These are phyloP conservation scores for Scedosporium dehoogii DNA, from an alignment of 2,329 filamentous ascomycete species.

Conservation along the genomic window DNA sequence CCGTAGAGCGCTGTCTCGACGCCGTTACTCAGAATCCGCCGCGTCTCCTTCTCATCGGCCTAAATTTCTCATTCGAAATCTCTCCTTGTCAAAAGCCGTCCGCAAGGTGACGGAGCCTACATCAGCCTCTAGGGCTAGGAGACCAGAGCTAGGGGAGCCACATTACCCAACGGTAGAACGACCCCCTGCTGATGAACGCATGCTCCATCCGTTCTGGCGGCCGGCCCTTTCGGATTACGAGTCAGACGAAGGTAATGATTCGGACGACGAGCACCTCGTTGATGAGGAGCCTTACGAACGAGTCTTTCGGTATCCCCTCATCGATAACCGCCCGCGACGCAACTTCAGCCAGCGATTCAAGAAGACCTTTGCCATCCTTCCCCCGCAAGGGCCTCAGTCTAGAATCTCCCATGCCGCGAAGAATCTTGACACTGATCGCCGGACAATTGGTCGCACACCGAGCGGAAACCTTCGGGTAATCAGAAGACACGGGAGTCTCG, in stretches of 20 bases:
- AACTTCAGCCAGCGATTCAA: conserved; percentile 45
- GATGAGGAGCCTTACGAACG: conserved; percentile 27
- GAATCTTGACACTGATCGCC: conserved; percentile 34
- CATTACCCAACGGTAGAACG: conserved; percentile 33
- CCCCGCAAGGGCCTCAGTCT: conserved; percentile 32
- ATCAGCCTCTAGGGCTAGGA: conserved; percentile 16
- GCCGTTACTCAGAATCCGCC: conserved; percentile 34
- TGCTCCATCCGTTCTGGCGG: conserved; percentile 52
- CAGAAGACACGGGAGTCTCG: conserved; percentile 37
- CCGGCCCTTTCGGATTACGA: conserved; percentile 35
- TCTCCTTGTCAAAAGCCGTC: conserved; percentile 40
- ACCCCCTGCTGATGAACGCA: conserved; percentile 39
- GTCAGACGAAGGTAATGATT: background rate
- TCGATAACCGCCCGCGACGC: conserved; percentile 37
- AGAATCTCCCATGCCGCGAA: conserved; percentile 21
- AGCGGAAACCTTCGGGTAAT: conserved; percentile 53
- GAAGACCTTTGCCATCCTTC: conserved; percentile 51
- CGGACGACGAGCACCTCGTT: conserved; percentile 21
- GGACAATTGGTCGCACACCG: conserved; percentile 47
- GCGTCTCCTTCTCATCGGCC: conserved; percentile 27
- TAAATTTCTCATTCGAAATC: conserved; percentile 36
- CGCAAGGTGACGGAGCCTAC: conserved; percentile 21
- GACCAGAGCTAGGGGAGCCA: conserved; percentile 17
- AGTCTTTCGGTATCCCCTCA: conserved; percentile 35
- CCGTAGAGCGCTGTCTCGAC: conserved; percentile 40